Base-by-base conservation (phyloP, 1,139 yeast genomes). In the Diutina sp. region DNA sequence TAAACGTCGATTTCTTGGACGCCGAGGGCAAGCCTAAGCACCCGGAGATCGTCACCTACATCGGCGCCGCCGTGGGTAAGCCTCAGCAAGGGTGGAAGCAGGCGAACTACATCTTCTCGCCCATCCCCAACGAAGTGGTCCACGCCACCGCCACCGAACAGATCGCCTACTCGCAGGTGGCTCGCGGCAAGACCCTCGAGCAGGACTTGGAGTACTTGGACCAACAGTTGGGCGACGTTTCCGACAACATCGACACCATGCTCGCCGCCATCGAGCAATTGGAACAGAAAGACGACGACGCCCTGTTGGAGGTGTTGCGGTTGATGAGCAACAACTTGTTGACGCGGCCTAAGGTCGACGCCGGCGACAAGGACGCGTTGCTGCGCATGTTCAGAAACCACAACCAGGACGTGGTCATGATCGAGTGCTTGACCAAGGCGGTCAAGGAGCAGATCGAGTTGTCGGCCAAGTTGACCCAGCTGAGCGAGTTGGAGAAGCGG, bases 361-460 rank as follows among this genome's bases (percentile, higher is more conserved):
- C 85, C 60, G 73, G 82, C 58, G 81, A 86, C 63, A 67, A 81
- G 59, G 83, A 79, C 41, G 78, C 76, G 55, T 77, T 87, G 63
- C 83, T 80, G 65, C 73, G 75, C 62, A 78, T 84, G 61, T 84
- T 89, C 77, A 82, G 82, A 65, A 79, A 82, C 57, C 91, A 88
- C 69, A 77, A 85, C 67, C 91, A 88, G 70, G 96, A 90, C 66
- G 85, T 90, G 52, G 79, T 87, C 61, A 84, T 89, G 85, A 81
- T 90, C 62, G 95, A 88, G 66, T 87, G 85, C 68, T 78, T 90
- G 72, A 87, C 96, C 59, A 84, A 86, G 66, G 89, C 95, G 56
- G 85, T 90, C 64, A 87, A 87, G 73, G 88, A 90, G 61, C 97
- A 90, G 72, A 79, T 88, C 62, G 93, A 87, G 67, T 77, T 87